Conservation (phyloP, 1,284 basidiomycete species). For the Calocybe gambosa region DNA sequence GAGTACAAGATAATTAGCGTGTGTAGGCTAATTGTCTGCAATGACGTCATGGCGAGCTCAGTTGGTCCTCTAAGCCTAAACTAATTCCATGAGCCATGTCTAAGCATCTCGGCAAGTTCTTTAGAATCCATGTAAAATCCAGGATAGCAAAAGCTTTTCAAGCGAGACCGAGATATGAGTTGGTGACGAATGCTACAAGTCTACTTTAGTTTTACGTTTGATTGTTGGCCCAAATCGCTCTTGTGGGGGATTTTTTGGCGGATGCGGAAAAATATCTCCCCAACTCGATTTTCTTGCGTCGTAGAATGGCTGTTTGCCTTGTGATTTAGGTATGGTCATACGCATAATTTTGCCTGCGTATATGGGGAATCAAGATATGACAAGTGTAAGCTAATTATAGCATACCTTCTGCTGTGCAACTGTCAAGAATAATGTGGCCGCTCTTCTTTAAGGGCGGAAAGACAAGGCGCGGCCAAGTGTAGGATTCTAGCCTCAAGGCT, state of each 20-base stretch:
- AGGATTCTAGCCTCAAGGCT: constrained; percentile 60
- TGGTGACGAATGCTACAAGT: not conserved
- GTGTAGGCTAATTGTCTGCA: too few species aligned
- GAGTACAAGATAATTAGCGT: not conserved
- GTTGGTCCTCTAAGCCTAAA: too few species aligned
- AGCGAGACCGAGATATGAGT: too few species aligned
- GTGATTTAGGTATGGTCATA: constrained; percentile 85
- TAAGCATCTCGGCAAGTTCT: too few species aligned
- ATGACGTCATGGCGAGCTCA: too few species aligned
- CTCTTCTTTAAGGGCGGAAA: constrained; percentile 88
- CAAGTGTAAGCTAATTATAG: not conserved
- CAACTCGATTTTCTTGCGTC: constrained; percentile 91
- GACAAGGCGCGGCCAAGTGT: constrained; percentile 86
- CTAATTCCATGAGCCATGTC: too few species aligned
- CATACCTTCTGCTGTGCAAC: constrained; percentile 78
- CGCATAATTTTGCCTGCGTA: constrained; percentile 80
- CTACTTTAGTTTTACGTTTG: constrained; percentile 19
- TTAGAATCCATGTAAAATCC: too few species aligned
- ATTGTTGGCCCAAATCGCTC: constrained; percentile 47
- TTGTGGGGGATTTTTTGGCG: constrained; percentile 65
- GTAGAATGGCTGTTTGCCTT: constrained; percentile 92
- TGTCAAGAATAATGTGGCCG: constrained; percentile 91
- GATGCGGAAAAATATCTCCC: constrained; percentile 95
- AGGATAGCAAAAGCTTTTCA: too few species aligned
- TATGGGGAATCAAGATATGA: constrained; percentile 6